Evolutionary conservation across 768 basidiomycete genomes (phyloP).

Genomic region (Lentinula guzmanii): DNA sequence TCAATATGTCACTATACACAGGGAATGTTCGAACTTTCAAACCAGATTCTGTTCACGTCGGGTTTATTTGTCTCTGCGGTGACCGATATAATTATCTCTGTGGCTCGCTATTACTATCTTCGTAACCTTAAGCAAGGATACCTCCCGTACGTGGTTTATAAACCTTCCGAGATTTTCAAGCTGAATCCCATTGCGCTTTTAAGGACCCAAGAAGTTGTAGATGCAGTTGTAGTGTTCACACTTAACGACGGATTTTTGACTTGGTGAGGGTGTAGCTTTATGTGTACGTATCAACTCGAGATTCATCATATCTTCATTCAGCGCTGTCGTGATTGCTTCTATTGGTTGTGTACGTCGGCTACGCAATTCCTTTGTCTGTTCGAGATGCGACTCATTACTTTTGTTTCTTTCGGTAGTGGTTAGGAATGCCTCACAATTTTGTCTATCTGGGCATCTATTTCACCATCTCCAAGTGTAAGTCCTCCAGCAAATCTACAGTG

Average conservation of each 20-base stretch:
- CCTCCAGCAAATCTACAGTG: neutral
- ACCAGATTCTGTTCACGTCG: slow-evolving; percentile 9
- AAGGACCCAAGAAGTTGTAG: slow-evolving; percentile 11
- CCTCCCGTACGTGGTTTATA: slow-evolving; percentile 1
- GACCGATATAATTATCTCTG: slow-evolving; percentile 10
- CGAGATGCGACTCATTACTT: neutral
- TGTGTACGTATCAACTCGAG: neutral
- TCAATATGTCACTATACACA: neutral
- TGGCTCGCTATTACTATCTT: slow-evolving; percentile 8
- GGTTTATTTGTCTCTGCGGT: slow-evolving; percentile 9
- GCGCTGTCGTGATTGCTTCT: slow-evolving; percentile 8
- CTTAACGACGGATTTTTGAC: slow-evolving; percentile 9
- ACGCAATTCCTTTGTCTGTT: neutral
- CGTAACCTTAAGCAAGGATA: slow-evolving; percentile 9
- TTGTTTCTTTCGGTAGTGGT: slow-evolving; percentile 3
- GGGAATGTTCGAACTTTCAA: neutral
- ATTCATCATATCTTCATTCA: neutral
- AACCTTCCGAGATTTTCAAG: neutral
- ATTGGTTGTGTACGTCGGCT: slow-evolving; percentile 6
- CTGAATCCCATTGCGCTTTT: no score
- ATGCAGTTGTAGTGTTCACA: slow-evolving; percentile 9
- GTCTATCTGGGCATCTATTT: slow-evolving; percentile 10
- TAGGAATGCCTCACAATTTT: slow-evolving; percentile 11
- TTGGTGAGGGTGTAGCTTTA: neutral
- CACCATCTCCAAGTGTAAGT: slow-evolving; percentile 6